These are phyloP conservation scores for Coemansia sp. DNA, from an alignment of 192 early-diverging fungal species.

Conservation along the genomic window DNA sequence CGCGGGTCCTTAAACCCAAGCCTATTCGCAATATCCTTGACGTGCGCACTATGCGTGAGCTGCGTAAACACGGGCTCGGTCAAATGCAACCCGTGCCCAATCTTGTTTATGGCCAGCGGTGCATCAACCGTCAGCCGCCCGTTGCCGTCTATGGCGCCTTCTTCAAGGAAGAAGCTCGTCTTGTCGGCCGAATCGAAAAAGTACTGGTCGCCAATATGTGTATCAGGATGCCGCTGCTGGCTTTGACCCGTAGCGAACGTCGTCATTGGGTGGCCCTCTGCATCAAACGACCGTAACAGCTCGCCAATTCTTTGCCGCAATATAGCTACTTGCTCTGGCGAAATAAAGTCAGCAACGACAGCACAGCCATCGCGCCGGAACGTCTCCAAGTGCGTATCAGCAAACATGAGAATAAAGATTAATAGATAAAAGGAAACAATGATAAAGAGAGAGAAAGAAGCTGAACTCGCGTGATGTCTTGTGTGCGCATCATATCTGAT, in stretches of 20 bases:
- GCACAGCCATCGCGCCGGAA: slow-evolving; percentile 35
- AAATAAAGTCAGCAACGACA: slow-evolving; percentile 26
- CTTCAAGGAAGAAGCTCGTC: slow-evolving; percentile 86
- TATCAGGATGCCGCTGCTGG: not conserved
- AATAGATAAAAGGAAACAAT: not conserved
- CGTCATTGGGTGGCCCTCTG: slow-evolving; percentile 72
- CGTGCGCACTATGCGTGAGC: slow-evolving; percentile 58
- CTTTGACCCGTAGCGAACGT: slow-evolving; percentile 68
- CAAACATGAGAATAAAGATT: not conserved
- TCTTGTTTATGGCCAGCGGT: slow-evolving; percentile 79
- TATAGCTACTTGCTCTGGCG: slow-evolving; percentile 2
- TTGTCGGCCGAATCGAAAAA: slow-evolving; percentile 85
- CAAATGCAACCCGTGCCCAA: slow-evolving; percentile 88
- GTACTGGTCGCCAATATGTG: slow-evolving; percentile 83
- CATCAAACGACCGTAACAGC: slow-evolving; percentile 65
- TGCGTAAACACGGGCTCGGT: slow-evolving; percentile 71
- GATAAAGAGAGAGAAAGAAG: not conserved
- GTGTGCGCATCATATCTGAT: not conserved
- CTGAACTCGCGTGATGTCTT: not conserved
- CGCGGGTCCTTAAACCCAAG: slow-evolving; percentile 72
- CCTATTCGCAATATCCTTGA: slow-evolving; percentile 57
- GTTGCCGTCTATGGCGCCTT: slow-evolving; percentile 65
- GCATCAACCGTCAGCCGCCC: slow-evolving; percentile 66
- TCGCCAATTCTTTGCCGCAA: slow-evolving; percentile 28
- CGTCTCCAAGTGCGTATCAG: not conserved